Conservation (phyloP, 2,329 filamentous ascomycete genomes). For the Fusarium circinatum region DNA sequence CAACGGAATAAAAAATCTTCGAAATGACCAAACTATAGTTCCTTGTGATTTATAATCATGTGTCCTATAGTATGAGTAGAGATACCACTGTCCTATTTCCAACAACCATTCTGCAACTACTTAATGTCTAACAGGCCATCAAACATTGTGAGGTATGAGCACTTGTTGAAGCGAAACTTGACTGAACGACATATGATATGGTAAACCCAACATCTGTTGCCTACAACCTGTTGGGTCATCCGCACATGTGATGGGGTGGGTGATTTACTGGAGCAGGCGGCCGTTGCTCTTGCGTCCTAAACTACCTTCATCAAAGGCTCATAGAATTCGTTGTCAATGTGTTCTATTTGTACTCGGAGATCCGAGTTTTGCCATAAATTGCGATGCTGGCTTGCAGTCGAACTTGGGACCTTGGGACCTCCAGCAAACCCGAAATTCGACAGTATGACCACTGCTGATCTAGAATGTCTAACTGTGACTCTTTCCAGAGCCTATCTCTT, state of each 20-base stretch:
- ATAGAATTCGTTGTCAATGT: neutral
- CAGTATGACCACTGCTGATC: neutral
- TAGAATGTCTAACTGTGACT: neutral
- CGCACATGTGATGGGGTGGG: neutral
- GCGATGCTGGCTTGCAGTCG: neutral
- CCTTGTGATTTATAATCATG: neutral
- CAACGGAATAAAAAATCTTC: slow-evolving; percentile 53
- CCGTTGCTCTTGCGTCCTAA: neutral
- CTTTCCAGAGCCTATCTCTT: neutral
- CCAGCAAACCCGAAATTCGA: neutral
- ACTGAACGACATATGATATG: neutral
- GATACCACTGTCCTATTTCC: neutral
- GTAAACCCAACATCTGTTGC: neutral
- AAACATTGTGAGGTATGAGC: neutral
- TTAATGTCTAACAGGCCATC: neutral
- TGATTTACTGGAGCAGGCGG: neutral
- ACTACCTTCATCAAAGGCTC: neutral
- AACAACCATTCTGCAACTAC: neutral
- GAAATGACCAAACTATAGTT: slow-evolving; percentile 41
- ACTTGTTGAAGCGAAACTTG: neutral
- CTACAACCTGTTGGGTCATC: neutral
- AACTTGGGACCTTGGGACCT: neutral
- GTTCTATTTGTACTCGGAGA: neutral
- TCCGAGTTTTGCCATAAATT: neutral
- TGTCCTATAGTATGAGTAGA: neutral